Evolutionary conservation across 1,284 basidiomycete genomes (phyloP).

Genomic region (Schizophyllum amplum): DNA sequence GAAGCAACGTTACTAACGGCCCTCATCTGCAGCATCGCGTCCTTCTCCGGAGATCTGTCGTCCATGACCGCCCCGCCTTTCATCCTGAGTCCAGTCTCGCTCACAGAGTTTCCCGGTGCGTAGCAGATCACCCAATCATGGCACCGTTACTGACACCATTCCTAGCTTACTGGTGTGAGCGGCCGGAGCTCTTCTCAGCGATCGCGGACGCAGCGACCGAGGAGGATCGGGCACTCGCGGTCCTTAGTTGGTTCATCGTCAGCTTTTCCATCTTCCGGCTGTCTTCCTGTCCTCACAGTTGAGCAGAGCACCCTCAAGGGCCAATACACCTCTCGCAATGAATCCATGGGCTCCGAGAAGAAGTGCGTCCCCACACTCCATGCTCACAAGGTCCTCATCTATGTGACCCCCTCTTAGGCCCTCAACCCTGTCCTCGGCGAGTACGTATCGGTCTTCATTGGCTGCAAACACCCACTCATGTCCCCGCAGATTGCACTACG

Average conservation of each 20-base stretch:
- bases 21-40: constrained; percentile 49
- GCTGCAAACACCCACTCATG: neutral
- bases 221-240: constrained; percentile 66
- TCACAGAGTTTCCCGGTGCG: constrained; percentile 84
- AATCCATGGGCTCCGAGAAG: constrained; percentile 94
- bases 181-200: constrained; percentile 74
- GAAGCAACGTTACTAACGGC: neutral
- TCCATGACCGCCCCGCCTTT: constrained; percentile 93
- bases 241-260: constrained; percentile 89
- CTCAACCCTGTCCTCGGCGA: constrained; percentile 95
- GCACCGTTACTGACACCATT: constrained; percentile 2
- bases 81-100: constrained; percentile 79
- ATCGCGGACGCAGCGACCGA: constrained; percentile 72
- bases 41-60: constrained; percentile 88
- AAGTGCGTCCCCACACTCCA: constrained; percentile 46
- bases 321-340: constrained; percentile 90
- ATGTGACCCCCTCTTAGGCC: constrained; percentile 43
- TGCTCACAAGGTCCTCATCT: constrained; percentile 8
- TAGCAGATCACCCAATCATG: constrained; percentile 3
- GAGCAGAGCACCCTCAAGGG: constrained; percentile 81
- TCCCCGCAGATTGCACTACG: constrained; percentile 72
- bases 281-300: neutral
- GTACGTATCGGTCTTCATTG: constrained; percentile 34
- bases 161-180: constrained; percentile 90
- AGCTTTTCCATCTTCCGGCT: constrained; percentile 18